Base-by-base conservation (phyloP, 768 basidiomycete species). In the Porpolomopsis calyptriformis region DNA sequence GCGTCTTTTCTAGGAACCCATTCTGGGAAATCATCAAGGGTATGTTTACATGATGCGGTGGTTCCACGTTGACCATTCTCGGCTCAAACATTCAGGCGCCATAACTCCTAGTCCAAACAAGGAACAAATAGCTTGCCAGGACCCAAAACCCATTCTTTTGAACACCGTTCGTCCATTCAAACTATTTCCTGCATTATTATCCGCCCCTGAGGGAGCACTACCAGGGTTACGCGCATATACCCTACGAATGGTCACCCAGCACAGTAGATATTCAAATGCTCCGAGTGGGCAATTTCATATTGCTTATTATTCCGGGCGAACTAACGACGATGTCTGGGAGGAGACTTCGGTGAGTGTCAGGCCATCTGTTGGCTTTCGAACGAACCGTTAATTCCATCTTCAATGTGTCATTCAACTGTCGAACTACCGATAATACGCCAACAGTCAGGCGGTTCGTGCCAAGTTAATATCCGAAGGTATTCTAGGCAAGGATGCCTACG, bases 21-120 rank as follows among this genome's bases (percentile, higher is more conserved):
- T 84, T 88, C 58, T 87, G 85, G 84, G 72, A 87, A 51, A 55
- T 85, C 24, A 82, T 88, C 42, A 89, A 86, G 65, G 76, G 77
- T 73, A 51, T n/a, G 49, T 45, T 24, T 16, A 19, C 34, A 14
- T 47, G 20, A 24, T 47, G 45, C 18, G 35, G 47, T 45, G 14
- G 23, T 16, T 43, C 6, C 45, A 34, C 33, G 45, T 43, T 50
- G 43, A 56, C 44, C 10, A 29, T 37, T 11, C 46, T 33, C 22
- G 14, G 41, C n/a, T n/a, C 20, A 39, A 26, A 38, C 43, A 42
- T 49, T 29, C 48, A 78, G 77, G 74, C 57, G 73, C 70, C 5
- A 57, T 87, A 45, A 87, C 83, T 2, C 82, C 85, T 35, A n/a
- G 57, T 4, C 83, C 85, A 0, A 69, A 72, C 25, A 62, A 70